Conservation (phyloP, 345 rosid genomes). For the Euphorbia peplus region DNA sequence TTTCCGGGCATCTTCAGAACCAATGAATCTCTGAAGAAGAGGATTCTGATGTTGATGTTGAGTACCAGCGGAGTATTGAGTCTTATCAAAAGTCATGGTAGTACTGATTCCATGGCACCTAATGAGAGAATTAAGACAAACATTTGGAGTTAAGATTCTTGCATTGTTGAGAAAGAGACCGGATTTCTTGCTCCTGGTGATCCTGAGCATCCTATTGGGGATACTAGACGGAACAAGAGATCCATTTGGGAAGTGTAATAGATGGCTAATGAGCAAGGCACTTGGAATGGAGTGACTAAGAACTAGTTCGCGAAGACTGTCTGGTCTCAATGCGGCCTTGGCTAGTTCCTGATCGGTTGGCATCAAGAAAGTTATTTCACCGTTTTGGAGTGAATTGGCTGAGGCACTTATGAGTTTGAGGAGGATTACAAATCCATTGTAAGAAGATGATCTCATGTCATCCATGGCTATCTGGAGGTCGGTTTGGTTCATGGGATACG, state of each 20-base stretch:
- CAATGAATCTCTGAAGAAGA: background rate
- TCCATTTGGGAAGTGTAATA: constrained; percentile 37
- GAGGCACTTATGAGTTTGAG: constrained; percentile 29
- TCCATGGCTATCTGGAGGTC: constrained; percentile 33
- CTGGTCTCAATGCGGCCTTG: constrained; percentile 7
- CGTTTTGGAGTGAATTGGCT: constrained; percentile 6
- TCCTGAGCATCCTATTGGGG: constrained; percentile 29
- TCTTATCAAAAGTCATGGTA: constrained; percentile 11
- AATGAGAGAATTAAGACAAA: constrained; percentile 27
- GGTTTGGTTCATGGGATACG: constrained; percentile 21
- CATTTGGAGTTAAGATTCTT: constrained; percentile 32
- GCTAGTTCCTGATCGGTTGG: constrained; percentile 31
- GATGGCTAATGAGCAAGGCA: constrained; percentile 19
- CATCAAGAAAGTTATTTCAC: constrained; percentile 36
- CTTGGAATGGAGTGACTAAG: constrained; percentile 37
- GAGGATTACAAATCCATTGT: constrained; percentile 43
- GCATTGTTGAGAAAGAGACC: constrained; percentile 36
- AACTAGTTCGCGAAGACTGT: constrained; percentile 31
- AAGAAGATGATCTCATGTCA: constrained; percentile 37
- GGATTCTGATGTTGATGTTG: background rate
- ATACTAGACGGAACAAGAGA: constrained; percentile 32
- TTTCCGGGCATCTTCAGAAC: background rate
- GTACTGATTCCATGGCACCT: constrained; percentile 42
- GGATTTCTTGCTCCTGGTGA: constrained; percentile 22
- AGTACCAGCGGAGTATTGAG: background rate